Conservation (phyloP, 805 yeast genomes). For the Cyberlindnera saturnus region DNA sequence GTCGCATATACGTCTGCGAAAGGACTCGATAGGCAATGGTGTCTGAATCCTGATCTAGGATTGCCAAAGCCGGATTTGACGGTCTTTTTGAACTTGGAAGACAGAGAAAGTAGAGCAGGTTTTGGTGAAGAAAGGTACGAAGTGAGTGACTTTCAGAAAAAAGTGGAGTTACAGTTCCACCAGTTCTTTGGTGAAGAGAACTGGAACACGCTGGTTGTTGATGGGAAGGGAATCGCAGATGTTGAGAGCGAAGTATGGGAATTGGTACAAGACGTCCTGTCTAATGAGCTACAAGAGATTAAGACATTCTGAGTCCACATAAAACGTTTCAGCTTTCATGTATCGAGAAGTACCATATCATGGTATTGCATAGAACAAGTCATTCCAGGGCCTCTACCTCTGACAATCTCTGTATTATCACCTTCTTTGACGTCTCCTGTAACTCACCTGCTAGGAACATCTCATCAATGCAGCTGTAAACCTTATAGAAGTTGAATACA, state of each 20-base stretch:
- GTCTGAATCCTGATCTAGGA: conserved; percentile 74
- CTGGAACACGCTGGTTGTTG: conserved; percentile 54
- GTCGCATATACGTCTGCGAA: conserved; percentile 90
- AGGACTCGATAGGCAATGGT: conserved; percentile 69
- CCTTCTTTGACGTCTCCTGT: conserved; percentile 73
- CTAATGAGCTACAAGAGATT: conserved; percentile 6
- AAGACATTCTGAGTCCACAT: not conserved
- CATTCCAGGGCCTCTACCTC: conserved; percentile 58
- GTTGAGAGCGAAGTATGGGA: conserved; percentile 46
- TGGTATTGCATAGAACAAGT: conserved; percentile 1
- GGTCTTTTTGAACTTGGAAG: conserved; percentile 61
- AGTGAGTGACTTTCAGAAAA: conserved; percentile 60
- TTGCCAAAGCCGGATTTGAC: conserved; percentile 83
- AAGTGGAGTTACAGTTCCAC: conserved; percentile 58
- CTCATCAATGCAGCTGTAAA: conserved; percentile 79
- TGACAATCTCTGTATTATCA: conserved; percentile 57
- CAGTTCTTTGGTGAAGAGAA: conserved; percentile 32
- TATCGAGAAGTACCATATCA: not conserved
- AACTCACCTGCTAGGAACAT: conserved; percentile 87
- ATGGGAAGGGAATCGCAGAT: conserved; percentile 47
- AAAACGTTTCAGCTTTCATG: not conserved
- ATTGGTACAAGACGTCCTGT: conserved; percentile 14
- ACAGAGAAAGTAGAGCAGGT: conserved; percentile 52
- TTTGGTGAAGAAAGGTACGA: conserved; percentile 97
- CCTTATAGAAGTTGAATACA: conserved; percentile 85